Percentiles rank a stretch among this genome's conserved stretches.
Evolutionary conservation across 1,284 basidiomycete species (phyloP).

Genomic region (Cutaneotrichosporon sp.): DNA sequence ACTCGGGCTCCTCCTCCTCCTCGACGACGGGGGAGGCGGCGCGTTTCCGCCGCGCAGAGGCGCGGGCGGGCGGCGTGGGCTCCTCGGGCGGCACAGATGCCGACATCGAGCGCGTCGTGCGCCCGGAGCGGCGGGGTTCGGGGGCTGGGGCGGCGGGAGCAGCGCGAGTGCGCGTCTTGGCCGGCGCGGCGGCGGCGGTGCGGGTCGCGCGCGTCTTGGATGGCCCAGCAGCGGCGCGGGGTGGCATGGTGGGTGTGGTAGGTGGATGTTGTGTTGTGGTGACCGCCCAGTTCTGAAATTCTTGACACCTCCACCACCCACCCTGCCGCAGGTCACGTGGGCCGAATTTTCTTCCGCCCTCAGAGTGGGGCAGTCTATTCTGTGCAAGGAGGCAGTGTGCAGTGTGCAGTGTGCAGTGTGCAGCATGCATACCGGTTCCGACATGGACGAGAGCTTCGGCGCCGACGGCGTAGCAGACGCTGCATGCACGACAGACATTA

Average conservation of each 20-base stretch:
- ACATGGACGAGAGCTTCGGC: no score
- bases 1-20: slow-evolving; percentile 32
- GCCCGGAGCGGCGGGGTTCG: not conserved
- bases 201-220: slow-evolving; percentile 4
- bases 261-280: slow-evolving; percentile 3
- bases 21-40: slow-evolving; percentile 11
- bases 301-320: slow-evolving; percentile 24
- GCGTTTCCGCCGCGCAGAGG: slow-evolving; percentile 8
- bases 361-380: not conserved
- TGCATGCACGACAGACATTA: slow-evolving; percentile 5
- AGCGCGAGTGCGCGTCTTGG: not conserved
- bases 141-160: not conserved
- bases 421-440: no score
- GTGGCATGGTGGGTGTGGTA: slow-evolving; percentile 17
- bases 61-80: not conserved
- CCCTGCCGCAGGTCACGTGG: not conserved
- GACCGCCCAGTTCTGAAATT: slow-evolving; percentile 12
- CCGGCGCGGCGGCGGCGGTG: not conserved
- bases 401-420: no score
- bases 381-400: no score
- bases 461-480: not conserved
- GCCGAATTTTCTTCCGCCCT: slow-evolving; percentile 1
- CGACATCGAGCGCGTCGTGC: not conserved
- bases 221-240: slow-evolving; percentile 17
- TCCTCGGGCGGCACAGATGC: not conserved